These are phyloP conservation scores for Anthracocystis panici-leucophaei DNA, from an alignment of 1,284 basidiomycete genomes.

Conservation along the genomic window DNA sequence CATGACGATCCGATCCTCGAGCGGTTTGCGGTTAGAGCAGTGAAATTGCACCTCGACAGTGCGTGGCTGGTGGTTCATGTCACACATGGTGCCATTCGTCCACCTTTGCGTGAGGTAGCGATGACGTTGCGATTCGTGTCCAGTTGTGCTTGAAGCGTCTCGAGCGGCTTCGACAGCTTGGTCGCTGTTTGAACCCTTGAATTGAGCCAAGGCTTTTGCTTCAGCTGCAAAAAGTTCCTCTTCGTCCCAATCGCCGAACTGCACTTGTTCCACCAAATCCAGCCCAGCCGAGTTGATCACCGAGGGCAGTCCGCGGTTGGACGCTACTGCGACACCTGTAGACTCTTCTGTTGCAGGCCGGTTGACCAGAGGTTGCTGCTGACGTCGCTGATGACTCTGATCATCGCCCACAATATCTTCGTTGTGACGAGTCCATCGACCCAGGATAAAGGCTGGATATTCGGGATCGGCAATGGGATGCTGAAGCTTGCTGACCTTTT, in stretches of 20 bases:
- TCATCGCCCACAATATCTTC: conserved; percentile 47
- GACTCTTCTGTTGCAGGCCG: neutral
- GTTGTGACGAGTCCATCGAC: conserved; percentile 40
- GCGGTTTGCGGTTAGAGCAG: conserved; percentile 44
- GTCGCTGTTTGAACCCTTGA: conserved; percentile 5
- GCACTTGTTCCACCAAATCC: conserved; percentile 61
- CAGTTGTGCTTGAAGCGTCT: neutral
- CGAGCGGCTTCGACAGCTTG: conserved; percentile 1
- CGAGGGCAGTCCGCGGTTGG: conserved; percentile 15
- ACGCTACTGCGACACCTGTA: conserved; percentile 12
- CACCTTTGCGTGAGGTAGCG: conserved; percentile 60
- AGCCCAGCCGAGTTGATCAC: conserved; percentile 37
- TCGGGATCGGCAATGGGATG: conserved; percentile 43
- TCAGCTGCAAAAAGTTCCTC: conserved; percentile 49
- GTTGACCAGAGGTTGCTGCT: conserved; percentile 17
- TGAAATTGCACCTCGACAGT: conserved; percentile 62
- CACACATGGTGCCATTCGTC: conserved; percentile 62
- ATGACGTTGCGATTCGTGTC: conserved; percentile 27
- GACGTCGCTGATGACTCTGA: conserved; percentile 20
- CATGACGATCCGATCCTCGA: conserved; percentile 55
- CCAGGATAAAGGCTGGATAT: conserved; percentile 45
- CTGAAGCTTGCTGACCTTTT: conserved; percentile 21
- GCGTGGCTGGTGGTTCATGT: conserved; percentile 57
- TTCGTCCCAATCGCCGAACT: conserved; percentile 58
- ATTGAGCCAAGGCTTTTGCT: conserved; percentile 23